Conservation (phyloP, 164 flowering plant genomes). For the Kingdonia uniflora region DNA sequence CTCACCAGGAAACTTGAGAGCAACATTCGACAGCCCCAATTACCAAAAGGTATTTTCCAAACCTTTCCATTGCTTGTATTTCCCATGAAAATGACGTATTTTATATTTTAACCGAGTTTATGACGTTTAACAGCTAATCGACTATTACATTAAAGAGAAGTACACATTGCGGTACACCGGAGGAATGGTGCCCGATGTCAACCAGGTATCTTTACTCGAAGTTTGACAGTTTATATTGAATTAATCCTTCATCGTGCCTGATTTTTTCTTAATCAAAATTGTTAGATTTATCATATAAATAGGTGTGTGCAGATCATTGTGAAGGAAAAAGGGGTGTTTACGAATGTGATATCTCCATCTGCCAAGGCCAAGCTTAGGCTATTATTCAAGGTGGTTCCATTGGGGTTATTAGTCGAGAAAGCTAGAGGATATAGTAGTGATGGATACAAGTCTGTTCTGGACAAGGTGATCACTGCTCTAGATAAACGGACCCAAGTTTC, state of each 20-base stretch:
- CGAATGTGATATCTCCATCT: slow-evolving; percentile 83
- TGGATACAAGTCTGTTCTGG: slow-evolving; percentile 71
- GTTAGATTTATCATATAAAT: not conserved
- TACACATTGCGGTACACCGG: slow-evolving; percentile 99
- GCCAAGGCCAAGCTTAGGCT: slow-evolving; percentile 90
- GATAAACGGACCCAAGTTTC: slow-evolving; percentile 96
- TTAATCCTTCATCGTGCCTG: too few species aligned
- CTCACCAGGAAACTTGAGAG: slow-evolving; percentile 96
- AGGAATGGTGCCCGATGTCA: slow-evolving; percentile 99
- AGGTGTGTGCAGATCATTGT: slow-evolving; percentile 64
- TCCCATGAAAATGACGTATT: not conserved
- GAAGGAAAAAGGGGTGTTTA: slow-evolving; percentile 93
- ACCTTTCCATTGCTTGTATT: not conserved
- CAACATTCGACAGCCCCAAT: slow-evolving; percentile 81
- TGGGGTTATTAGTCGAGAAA: slow-evolving; percentile 77
- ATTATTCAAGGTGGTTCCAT: slow-evolving; percentile 91
- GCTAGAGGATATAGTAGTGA: slow-evolving; percentile 96
- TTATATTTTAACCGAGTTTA: not conserved
- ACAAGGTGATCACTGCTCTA: slow-evolving; percentile 52
- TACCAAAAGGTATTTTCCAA: slow-evolving; percentile 54
- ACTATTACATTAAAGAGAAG: slow-evolving; percentile 78
- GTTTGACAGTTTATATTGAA: too few species aligned
- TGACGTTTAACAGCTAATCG: slow-evolving; percentile 43
- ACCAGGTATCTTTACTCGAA: slow-evolving; percentile 64
- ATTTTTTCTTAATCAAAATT: too few species aligned